A percentile compares a stretch with the other conserved stretches of the same genome.
Evolutionary conservation across 345 rosid genomes (phyloP).

Genomic region (Xanthoceras sorbifolium): DNA sequence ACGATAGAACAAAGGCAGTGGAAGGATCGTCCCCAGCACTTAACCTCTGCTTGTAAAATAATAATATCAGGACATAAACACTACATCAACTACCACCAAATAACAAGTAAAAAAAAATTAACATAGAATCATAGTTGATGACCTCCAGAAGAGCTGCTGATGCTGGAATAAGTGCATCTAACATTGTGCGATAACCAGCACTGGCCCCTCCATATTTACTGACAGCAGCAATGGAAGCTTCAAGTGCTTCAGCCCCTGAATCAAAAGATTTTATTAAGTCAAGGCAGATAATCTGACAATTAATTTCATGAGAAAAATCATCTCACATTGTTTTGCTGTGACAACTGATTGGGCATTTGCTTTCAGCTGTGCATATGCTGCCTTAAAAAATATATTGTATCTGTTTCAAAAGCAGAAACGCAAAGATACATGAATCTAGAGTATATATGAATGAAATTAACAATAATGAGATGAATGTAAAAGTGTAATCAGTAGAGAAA

Average conservation of each 20-base stretch:
- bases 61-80: constrained; percentile 8
- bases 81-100: constrained; percentile 2
- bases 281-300: constrained; percentile 14
- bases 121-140: background rate
- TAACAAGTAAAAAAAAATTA: background rate
- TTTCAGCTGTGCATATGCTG: constrained; percentile 80
- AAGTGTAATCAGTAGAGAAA: constrained; percentile 17
- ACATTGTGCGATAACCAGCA: constrained; percentile 87
- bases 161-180: constrained; percentile 97
- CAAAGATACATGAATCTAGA: background rate
- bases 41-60: constrained; percentile 56
- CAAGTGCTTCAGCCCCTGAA: constrained; percentile 87
- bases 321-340: constrained; percentile 79
- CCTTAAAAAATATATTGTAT: constrained; percentile 80
- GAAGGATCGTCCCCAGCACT: constrained; percentile 69
- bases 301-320: constrained; percentile 18
- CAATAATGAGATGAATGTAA: constrained; percentile 12
- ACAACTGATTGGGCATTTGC: constrained; percentile 46
- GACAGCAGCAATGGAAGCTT: constrained; percentile 78
- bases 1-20: constrained; percentile 69
- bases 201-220: constrained; percentile 94
- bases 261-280: constrained; percentile 19
- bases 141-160: constrained; percentile 81
- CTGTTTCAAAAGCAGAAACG: constrained; percentile 40
- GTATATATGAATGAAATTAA: background rate